Conservation (phyloP, 148 eudicot genomes). For the Chenopodium formosanum region DNA sequence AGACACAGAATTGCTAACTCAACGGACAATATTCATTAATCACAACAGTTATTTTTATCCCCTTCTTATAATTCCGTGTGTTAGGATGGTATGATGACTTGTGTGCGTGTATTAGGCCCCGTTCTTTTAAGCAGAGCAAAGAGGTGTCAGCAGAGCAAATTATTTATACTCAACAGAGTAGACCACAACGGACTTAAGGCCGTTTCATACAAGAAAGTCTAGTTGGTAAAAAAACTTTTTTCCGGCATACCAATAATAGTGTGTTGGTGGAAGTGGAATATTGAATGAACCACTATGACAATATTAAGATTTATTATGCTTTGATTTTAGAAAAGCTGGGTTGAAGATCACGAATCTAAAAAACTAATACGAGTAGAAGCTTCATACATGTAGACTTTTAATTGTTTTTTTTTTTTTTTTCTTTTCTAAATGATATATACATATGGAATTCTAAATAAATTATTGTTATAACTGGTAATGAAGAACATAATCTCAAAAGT, state of each 20-base stretch:
- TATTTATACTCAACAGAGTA: too few relatives aligned
- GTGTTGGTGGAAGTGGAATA: slow-evolving; percentile 18
- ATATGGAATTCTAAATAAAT: not conserved
- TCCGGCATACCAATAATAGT: slow-evolving; percentile 10
- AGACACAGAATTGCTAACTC: too few relatives aligned
- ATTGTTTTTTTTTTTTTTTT: too few relatives aligned
- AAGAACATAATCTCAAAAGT: slow-evolving; percentile 26
- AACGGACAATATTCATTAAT: too few relatives aligned
- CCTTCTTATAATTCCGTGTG: too few relatives aligned
- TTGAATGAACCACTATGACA: slow-evolving; percentile 15
- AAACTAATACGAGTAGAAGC: not conserved
- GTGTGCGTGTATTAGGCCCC: too few relatives aligned
- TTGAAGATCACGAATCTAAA: slow-evolving; percentile 17
- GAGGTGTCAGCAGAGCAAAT: too few relatives aligned
- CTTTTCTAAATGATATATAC: too few relatives aligned
- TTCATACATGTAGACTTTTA: not conserved
- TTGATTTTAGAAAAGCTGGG: slow-evolving; percentile 3
- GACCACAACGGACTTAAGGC: too few relatives aligned
- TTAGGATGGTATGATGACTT: too few relatives aligned
- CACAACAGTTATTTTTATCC: too few relatives aligned
- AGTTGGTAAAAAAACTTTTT: slow-evolving; percentile 19
- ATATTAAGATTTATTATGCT: not conserved
- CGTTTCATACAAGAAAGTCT: not conserved
- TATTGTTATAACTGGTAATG: slow-evolving; percentile 12
- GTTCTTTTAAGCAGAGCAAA: too few relatives aligned